phyloP scores from a whole-genome alignment of 2,329 filamentous ascomycete species.

The Penicillium expansum region DNA sequence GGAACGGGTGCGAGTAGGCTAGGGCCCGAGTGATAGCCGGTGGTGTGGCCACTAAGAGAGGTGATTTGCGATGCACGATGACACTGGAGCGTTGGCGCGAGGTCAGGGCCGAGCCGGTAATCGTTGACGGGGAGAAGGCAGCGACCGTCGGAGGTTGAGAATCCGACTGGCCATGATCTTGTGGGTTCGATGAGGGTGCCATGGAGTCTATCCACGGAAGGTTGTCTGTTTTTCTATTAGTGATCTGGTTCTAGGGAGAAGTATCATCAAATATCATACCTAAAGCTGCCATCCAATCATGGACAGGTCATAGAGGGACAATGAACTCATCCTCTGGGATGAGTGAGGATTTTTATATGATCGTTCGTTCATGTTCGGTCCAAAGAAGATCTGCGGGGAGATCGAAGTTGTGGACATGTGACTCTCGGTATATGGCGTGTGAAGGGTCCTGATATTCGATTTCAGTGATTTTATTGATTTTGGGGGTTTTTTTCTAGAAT shows the following conservation, averaged over 20 bases:
- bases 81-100: constrained; percentile 83
- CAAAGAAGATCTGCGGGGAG: constrained; percentile 26
- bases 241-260: constrained; percentile 9
- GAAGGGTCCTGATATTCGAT: background rate
- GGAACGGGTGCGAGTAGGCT: constrained; percentile 92
- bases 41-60: constrained; percentile 85
- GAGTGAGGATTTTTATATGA: constrained; percentile 26
- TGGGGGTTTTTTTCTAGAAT: background rate
- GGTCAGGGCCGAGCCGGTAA: constrained; percentile 65
- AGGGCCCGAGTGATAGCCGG: constrained; percentile 91
- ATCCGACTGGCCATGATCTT: constrained; percentile 40
- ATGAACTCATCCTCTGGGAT: constrained; percentile 26
- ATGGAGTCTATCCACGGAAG: constrained; percentile 56
- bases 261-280: constrained; percentile 31
- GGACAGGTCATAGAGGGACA: constrained; percentile 32
- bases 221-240: constrained; percentile 37
- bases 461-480: too few species aligned
- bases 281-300: constrained; percentile 51
- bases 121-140: constrained; percentile 80
- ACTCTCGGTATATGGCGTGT: constrained; percentile 14
- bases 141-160: constrained; percentile 71
- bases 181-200: constrained; percentile 43
- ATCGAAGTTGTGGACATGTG: constrained; percentile 21
- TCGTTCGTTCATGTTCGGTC: constrained; percentile 17
- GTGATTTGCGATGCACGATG: constrained; percentile 94